Evolutionary conservation across 352 stramenopile species (phyloP).

Genomic region (Elongisporangium undulatum): DNA sequence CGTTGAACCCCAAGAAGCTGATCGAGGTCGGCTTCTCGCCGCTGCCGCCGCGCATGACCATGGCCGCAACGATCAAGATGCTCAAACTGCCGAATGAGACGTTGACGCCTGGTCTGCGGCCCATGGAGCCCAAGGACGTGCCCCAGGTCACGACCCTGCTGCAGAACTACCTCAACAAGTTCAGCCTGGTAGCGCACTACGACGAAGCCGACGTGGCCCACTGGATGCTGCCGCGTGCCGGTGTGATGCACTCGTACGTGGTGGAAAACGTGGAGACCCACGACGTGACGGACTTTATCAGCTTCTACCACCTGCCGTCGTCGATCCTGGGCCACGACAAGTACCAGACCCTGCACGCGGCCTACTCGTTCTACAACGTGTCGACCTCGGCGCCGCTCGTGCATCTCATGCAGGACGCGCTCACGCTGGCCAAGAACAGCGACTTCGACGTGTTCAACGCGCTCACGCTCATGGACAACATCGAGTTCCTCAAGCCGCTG

Average conservation of each 20-base stretch:
- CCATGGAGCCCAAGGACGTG: conserved; percentile 68
- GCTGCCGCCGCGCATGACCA: conserved; percentile 94
- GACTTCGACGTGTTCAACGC: conserved; percentile 74
- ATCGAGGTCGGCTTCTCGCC: conserved; percentile 97
- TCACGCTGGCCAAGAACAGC: conserved; percentile 60
- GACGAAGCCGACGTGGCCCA: conserved; percentile 93
- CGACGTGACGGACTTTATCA: conserved; percentile 94
- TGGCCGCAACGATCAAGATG: conserved; percentile 92
- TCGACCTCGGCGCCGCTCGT: conserved; percentile 47
- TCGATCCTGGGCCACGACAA: conserved; percentile 95
- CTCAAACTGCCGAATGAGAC: conserved; percentile 81
- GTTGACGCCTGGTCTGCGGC: conserved; percentile 40
- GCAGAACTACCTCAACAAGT: conserved; percentile 63
- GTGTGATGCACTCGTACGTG: conserved; percentile 96
- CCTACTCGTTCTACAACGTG: conserved; percentile 99
- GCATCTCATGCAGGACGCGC: conserved; percentile 46
- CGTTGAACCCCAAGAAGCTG: conserved; percentile 98
- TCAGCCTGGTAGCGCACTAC: conserved; percentile 88
- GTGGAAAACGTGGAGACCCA: conserved; percentile 67
- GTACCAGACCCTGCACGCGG: conserved; percentile 95
- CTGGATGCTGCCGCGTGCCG: conserved; percentile 95
- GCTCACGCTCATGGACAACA: conserved; percentile 67
- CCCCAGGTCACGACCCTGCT: conserved; percentile 53
- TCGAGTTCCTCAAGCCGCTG: conserved; percentile 50
- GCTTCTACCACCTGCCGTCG: conserved; percentile 98